Percentiles rank a stretch among this genome's conserved stretches.
These are phyloP conservation scores for Termitomyces sp. DNA, from an alignment of 1,284 basidiomycete genomes.

Conservation along the genomic window DNA sequence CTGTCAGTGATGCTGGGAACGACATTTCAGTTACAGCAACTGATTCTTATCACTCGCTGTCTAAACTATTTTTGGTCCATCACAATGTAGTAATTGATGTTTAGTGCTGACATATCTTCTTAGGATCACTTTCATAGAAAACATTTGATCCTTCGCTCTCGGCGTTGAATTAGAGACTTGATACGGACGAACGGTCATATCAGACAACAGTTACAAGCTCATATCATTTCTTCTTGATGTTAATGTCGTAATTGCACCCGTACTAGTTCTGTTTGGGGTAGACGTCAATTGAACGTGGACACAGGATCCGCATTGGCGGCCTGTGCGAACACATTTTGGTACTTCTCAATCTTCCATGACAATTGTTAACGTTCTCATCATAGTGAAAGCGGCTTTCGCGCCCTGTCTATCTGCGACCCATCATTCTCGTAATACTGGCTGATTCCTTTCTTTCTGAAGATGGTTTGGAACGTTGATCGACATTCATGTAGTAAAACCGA, in stretches of 20 bases:
- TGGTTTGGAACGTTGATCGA: neutral
- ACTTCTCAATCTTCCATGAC: neutral
- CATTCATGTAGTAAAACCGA: neutral
- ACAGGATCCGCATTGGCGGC: neutral
- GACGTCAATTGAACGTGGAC: neutral
- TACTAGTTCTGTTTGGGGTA: neutral
- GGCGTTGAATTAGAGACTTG: neutral
- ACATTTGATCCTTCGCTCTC: slow-evolving; percentile 9
- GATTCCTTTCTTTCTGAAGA: neutral
- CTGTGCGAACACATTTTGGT: neutral
- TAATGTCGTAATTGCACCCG: neutral
- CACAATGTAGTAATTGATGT: slow-evolving; percentile 7
- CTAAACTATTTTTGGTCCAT: slow-evolving; percentile 2
- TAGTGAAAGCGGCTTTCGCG: neutral
- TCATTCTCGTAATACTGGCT: neutral
- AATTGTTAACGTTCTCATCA: neutral
- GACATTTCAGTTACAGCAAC: neutral
- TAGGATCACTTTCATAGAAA: neutral
- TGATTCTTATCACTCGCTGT: slow-evolving; percentile 6
- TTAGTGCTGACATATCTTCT: neutral
- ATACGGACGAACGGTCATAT: neutral
- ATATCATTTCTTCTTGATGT: neutral
- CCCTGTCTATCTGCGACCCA: slow-evolving; percentile 1
- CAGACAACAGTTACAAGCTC: neutral
- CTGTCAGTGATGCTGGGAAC: slow-evolving; percentile 12